Conservation (phyloP, 805 yeast species). For the Saccharomycopsis sp. region DNA sequence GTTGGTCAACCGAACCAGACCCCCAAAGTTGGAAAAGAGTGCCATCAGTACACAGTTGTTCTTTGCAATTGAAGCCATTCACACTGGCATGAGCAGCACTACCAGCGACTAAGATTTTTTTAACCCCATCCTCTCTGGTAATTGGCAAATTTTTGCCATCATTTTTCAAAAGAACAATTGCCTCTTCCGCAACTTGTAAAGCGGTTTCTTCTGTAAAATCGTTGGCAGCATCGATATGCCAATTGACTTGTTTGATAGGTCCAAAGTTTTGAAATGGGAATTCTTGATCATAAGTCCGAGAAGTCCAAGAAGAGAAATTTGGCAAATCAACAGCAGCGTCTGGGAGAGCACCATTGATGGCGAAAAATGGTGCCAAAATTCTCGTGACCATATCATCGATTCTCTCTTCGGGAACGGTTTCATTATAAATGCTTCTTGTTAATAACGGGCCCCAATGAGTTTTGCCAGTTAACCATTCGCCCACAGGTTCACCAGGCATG, state of each 20-base stretch:
- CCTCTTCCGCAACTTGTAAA: constrained; percentile 46
- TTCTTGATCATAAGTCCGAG: constrained; percentile 44
- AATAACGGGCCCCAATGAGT: constrained; percentile 51
- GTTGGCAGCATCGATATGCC: constrained; percentile 46
- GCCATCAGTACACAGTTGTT: constrained; percentile 45
- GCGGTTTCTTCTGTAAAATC: constrained; percentile 41
- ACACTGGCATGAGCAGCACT: constrained; percentile 43
- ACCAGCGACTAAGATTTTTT: constrained; percentile 38
- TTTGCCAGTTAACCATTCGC: constrained; percentile 44
- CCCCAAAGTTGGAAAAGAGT: constrained; percentile 57
- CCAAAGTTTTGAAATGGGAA: constrained; percentile 47
- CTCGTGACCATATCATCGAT: constrained; percentile 56
- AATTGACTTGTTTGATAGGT: constrained; percentile 43
- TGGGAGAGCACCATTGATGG: constrained; percentile 24
- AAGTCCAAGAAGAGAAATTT: constrained; percentile 52
- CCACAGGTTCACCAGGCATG: constrained; percentile 52
- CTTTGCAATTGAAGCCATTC: constrained; percentile 44
- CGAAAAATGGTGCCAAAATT: constrained; percentile 39
- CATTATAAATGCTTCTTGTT: constrained; percentile 46
- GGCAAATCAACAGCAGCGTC: constrained; percentile 27
- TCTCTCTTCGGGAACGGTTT: constrained; percentile 43
- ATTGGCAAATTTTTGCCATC: constrained; percentile 45
- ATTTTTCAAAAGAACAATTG: constrained; percentile 47
- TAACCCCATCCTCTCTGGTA: constrained; percentile 27
- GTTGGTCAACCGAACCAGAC: constrained; percentile 48